Evolutionary conservation across 164 flowering plant species (phyloP), one percentile per base, ranked within the genome.

Genomic region (Tetrastigma voinierianum): DNA sequence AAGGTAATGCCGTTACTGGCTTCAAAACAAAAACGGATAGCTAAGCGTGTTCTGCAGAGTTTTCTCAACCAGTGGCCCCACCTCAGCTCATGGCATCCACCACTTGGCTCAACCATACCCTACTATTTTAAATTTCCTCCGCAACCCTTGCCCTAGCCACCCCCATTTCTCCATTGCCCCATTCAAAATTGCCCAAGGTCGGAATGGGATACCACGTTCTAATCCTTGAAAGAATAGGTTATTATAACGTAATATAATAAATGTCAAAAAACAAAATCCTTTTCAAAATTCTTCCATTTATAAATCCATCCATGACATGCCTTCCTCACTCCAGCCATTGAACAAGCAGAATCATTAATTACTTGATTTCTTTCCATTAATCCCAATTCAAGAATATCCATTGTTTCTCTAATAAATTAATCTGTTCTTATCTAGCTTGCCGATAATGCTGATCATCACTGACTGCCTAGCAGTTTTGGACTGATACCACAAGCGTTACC

Each of bases 1-100:
- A 80, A 77, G 85, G 56, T 73, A 66, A 80, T 75, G 90, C 84
- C 85, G 83, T 84, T 83, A 84, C 83, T 71, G 19, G 78, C 77
- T 71, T 81, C 65, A 67, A 77, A 78, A 83, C 83, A 75, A 82
- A 74, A 83, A 76, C 80, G 72, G 77, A 77, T 75, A 67, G 51
- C 72, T 44, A 70, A 53, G 72, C 47, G 66, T 66, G 55, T 71
- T 70, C 43, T 45, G 59, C 70, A 67, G 24, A 70, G 45, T 55
- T 62, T 69, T 64, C 67, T 61, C 18, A 48, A 51, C 19, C 14
- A 32, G 21, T 16, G 18, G 47, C 18, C 47, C 62, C 45, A 32
- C 32, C 32, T 23, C 32, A 23, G 14, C 17, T 21, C 47, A 65
- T 18, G 49, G 2, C 18, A 7, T 32, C 6, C 40, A 32, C 40